A percentile compares a stretch with the other conserved stretches of the same genome.
Evolutionary conservation across 2,329 filamentous ascomycete genomes (phyloP).

Genomic region (Colletotrichum limetticola): DNA sequence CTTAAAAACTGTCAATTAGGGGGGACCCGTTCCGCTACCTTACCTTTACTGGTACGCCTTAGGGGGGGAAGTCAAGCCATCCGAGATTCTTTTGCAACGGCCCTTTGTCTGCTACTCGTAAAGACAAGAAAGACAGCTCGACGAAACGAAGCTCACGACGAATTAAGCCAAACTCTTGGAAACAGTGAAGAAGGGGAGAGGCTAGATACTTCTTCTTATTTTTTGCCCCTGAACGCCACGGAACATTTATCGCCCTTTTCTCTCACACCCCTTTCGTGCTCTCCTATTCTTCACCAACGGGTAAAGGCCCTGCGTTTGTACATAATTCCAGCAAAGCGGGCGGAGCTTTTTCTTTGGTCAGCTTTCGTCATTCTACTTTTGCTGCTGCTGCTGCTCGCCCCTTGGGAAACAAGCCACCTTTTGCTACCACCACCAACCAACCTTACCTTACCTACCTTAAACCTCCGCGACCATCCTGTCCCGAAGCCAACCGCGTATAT

Average conservation of each 20-base stretch:
- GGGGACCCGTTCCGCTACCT: conserved; percentile 18
- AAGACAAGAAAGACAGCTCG: conserved; percentile 11
- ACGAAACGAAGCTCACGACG: conserved; percentile 18
- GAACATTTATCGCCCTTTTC: neutral
- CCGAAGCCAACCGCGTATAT: conserved; percentile 30
- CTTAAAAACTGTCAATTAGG: conserved; percentile 34
- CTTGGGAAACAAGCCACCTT: conserved; percentile 35
- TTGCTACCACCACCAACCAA: neutral
- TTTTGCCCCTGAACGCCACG: conserved; percentile 7
- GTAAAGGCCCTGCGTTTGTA: neutral
- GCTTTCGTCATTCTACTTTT: conserved; percentile 5
- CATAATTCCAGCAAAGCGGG: conserved; percentile 9
- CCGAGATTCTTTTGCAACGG: conserved; percentile 30
- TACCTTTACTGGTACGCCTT: neutral
- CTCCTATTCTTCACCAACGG: neutral
- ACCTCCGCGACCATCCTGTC: conserved; percentile 12
- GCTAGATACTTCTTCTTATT: neutral
- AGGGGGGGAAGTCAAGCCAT: conserved; percentile 13
- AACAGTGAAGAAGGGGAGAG: neutral
- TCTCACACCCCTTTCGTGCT: neutral
- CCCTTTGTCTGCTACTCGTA: conserved; percentile 22
- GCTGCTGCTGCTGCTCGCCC: neutral
- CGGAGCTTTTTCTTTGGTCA: conserved; percentile 6
- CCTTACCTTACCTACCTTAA: conserved; percentile 12
- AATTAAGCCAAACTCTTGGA: neutral